Base-by-base conservation (phyloP, 371 early-diverging fungal species). In the Paraphysoderma sedebokerense region DNA sequence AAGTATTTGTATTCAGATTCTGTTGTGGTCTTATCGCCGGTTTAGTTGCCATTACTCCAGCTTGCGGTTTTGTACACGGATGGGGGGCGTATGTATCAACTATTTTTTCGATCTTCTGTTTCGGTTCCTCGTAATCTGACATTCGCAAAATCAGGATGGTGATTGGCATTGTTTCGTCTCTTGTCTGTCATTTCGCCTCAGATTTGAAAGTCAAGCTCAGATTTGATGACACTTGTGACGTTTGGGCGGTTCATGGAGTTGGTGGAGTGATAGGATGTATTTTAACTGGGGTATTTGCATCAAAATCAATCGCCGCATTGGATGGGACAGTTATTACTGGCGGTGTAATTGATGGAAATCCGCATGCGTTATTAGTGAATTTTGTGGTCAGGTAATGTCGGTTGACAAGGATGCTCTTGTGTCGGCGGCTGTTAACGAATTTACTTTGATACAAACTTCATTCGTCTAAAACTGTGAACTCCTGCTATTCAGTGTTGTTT, bases 11-110 rank as follows among this genome's bases (percentile, higher is more conserved):
- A 23, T 64, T 92, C 30, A 85, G 83, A 12, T 90, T 88, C 59
- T 92, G 92, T 62, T 80, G 84, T 5, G 93, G 92, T 26, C 88
- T 85, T n/a, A 82, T 93, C 26, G 76, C 88, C 6, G 95, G 89
- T 9, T 62, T 92, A 15, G 93, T 90, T 3, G 77, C 83, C n/a
- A 89, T 92, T 51, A 92, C 95, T 0, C 95, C 95, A 9, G 88
- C 72, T 3, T 75, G 87, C 1, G 95, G 95, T 8, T 92, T 63
- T 49, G 86, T 91, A 22, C 74, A 79, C 0, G 82, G 88, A 15
- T 79, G 75, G 50, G 74, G 85, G 24, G 70, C 82, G n/a, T n/a
- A n/a, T n/a, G n/a, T n/a, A n/a, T n/a, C n/a, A n/a, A n/a, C n/a
- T n/a, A n/a, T n/a, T n/a, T n/a, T n/a, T n/a, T n/a, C n/a, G n/a